These are phyloP conservation scores for Chrysochromulina parva DNA, from an alignment of 78 protist species.

Conservation along the genomic window DNA sequence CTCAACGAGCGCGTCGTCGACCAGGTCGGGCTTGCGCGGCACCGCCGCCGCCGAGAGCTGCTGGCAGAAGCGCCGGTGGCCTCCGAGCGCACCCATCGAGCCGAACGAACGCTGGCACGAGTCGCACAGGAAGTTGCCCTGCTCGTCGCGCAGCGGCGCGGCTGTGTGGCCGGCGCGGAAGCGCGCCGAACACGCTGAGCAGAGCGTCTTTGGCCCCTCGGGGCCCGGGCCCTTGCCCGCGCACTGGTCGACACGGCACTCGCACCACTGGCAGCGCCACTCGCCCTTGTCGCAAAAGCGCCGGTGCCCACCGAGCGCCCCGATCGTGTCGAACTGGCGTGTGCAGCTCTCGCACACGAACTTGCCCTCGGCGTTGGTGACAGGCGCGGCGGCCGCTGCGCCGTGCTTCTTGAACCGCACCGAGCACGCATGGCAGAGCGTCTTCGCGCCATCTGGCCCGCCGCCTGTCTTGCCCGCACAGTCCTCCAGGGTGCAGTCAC, in stretches of 20 bases:
- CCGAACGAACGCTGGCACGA: neutral
- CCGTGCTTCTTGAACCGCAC: neutral
- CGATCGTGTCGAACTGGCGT: constrained; percentile 9
- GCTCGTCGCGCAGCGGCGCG: constrained; percentile 16
- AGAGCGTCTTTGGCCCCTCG: constrained; percentile 1
- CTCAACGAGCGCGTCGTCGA: neutral
- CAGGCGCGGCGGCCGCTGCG: neutral
- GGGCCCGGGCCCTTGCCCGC: constrained; percentile 21
- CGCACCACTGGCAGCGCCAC: constrained; percentile 33
- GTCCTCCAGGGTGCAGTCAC: neutral
- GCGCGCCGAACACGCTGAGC: constrained; percentile 35
- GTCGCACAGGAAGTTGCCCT: constrained; percentile 23
- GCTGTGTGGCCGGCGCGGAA: constrained; percentile 30
- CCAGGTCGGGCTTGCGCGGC: neutral
- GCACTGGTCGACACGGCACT: neutral
- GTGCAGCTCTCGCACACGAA: constrained; percentile 12
- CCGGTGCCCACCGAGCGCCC: constrained; percentile 25
- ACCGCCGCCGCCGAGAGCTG: neutral
- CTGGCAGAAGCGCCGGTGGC: constrained; percentile 30
- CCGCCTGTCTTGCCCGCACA: neutral
- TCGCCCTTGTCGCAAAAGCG: constrained; percentile 35
- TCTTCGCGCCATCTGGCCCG: constrained; percentile 5
- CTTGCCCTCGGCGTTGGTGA: neutral
- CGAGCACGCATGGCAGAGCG: constrained; percentile 8
- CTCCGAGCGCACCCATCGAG: constrained; percentile 22